Base-by-base conservation (phyloP, 345 rosid genomes). In the Populus tremula region DNA sequence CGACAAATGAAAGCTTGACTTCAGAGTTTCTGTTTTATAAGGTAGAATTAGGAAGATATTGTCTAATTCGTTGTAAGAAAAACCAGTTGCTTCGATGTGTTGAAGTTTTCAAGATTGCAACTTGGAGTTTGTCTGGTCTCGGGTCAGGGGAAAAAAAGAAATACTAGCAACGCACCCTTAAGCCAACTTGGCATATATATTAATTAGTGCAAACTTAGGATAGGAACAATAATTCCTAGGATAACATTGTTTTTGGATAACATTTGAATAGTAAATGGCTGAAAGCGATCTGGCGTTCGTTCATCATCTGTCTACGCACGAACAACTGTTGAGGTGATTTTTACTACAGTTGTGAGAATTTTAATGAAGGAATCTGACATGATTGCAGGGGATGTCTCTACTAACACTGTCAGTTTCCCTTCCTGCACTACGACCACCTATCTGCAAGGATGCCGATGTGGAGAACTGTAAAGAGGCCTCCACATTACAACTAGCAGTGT, bases 401-500 rank as follows among this genome's bases (percentile, higher is more conserved):
- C 80, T 96, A 67, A 92, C 97, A 1, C 84, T 93, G 47, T 79
- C 98, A 43, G 98, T 92, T 1, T 90, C 97, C 17, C 13, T 92
- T 5, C 86, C 89, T 23, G 80, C 89, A 17, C 82, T 96, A 20
- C 90, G 87, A 56, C 98, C 99, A 41, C 95, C 95, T 1, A 59
- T 78, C 0, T 93, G 98, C 84, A 75, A 79, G 0, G 59, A 78
- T 0, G 25, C 84, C 14, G 80, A 82, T 5, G 16, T 65, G n/a
- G 82, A 82, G 1, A 69, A 82, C 69, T 96, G 99, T 82, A 69
- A 86, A 64, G 71, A 88, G 21, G 88, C 92, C 16, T 91, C 98
- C 4, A 75, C 88, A 1, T 54, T 92, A 53, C 94, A 91, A 20
- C 64, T 92, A 66, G 94, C 82, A 0, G 81, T 92, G 2, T 96